Conservation (phyloP, 2,329 filamentous ascomycete genomes). For the Claviceps maximensis region DNA sequence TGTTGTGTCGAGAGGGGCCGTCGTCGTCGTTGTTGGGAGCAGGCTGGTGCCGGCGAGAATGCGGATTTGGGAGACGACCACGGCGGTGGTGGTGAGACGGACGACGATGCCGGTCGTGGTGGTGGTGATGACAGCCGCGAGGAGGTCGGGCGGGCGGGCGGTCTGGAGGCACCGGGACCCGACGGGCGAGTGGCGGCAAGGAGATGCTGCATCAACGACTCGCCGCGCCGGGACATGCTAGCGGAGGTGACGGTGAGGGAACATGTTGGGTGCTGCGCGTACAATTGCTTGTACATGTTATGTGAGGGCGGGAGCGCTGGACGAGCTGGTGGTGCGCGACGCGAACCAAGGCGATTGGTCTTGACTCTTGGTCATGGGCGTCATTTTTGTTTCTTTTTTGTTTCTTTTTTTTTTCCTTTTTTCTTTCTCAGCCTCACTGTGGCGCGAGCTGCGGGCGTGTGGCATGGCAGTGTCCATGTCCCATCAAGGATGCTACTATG, state of each 20-base stretch:
- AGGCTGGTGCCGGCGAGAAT: neutral
- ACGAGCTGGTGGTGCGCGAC: neutral
- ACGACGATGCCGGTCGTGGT: neutral
- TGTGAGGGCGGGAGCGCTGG: neutral
- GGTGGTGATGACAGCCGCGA: neutral
- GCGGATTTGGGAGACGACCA: neutral
- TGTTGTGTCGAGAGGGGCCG: conserved; percentile 32
- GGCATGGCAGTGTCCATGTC: neutral
- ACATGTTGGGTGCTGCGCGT: neutral
- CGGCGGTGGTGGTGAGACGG: neutral
- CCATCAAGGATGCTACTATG: neutral
- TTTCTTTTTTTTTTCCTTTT: neutral
- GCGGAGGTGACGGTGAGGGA: neutral
- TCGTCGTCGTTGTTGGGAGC: conserved; percentile 14
- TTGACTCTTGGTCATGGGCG: neutral
- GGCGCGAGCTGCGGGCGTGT: neutral
- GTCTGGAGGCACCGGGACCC: neutral
- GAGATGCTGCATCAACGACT: neutral
- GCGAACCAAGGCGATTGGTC: neutral
- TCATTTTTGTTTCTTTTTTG: neutral
- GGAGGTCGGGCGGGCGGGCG: neutral
- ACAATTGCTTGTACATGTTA: neutral
- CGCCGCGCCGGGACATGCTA: conserved; percentile 11
- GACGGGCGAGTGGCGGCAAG: neutral
- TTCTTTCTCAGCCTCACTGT: neutral